Base-by-base conservation (phyloP, 1,139 yeast genomes). In the Lodderomyces orthopsilosis region DNA sequence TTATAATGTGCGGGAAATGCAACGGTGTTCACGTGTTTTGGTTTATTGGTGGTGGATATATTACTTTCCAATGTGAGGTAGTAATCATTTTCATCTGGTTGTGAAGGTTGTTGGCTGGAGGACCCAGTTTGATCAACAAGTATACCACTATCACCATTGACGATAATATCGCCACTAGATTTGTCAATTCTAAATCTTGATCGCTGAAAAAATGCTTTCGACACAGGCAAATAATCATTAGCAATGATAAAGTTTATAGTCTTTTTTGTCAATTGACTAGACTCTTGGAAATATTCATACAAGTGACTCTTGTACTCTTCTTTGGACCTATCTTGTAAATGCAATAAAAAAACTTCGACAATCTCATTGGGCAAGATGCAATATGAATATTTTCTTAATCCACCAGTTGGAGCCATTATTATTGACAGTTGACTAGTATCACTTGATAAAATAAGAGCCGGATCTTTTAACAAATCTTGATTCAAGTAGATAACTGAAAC, bases 161-260 rank as follows among this genome's bases (percentile, higher is more conserved):
- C 58, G 28, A 58, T 17, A 5, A 10, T 9, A 9, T 15, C 34
- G 10, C 34, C 34, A 15, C 12, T 30, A 21, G 5, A 6, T 22
- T 33, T 54, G 18, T 61, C 62, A 24, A 60, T 53, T 39, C 68
- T 59, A 58, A 74, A 83, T 40, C 88, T 65, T n/a, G 80, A 56
- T 44, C 83, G 64, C 48, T 73, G 70, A 41, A 72, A 66, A 30
- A 63, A 61, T 14, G 81, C 57, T 48, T 72, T 77, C 62, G 54
- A 63, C 43, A 59, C 67, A 18, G 79, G 89, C 57, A 68, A 70
- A 51, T 73, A 68, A 35, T 68, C 62, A 51, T 74, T 74, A 13
- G 75, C 65, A 24, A 76, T 59, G 13, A 82, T 62, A 66, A 81
- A 75, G 49, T 79, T 81, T 7, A 79, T 51, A 3, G 83, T 66